phyloP scores from a whole-genome alignment of 176 grass and related monocot genomes.

The Carex cristatella region DNA sequence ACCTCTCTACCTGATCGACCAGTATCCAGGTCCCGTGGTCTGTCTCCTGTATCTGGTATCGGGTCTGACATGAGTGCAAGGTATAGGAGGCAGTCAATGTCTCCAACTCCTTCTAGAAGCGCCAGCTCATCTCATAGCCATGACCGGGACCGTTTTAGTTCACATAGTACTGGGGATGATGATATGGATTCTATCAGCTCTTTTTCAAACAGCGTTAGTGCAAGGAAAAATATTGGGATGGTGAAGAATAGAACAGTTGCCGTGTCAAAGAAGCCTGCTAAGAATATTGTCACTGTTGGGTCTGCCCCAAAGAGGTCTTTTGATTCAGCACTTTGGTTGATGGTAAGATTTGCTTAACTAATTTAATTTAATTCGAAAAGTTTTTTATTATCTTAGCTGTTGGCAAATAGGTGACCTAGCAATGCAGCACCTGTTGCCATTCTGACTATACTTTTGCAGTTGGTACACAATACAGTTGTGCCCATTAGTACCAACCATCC shows the following conservation, averaged over 20 bases:
- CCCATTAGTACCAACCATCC: background rate
- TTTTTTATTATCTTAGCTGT: background rate
- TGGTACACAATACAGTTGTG: background rate
- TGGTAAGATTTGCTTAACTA: constrained; percentile 39
- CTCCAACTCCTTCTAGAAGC: constrained; percentile 78
- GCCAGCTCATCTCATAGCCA: constrained; percentile 60
- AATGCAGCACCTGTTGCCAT: background rate
- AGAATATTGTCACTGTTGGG: constrained; percentile 41
- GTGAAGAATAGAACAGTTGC: constrained; percentile 61
- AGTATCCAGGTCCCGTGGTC: constrained; percentile 55
- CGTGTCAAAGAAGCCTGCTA: constrained; percentile 66
- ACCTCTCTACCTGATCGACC: constrained; percentile 67
- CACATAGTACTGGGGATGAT: constrained; percentile 68
- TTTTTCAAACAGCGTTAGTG: constrained; percentile 35
- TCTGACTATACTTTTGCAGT: background rate
- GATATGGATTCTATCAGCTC: constrained; percentile 72
- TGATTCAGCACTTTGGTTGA: constrained; percentile 80
- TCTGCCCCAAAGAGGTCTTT: constrained; percentile 71
- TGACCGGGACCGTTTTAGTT: constrained; percentile 61
- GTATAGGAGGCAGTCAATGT: constrained; percentile 75
- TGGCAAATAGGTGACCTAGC: background rate
- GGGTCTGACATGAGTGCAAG: constrained; percentile 44
- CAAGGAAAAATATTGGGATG: constrained; percentile 48
- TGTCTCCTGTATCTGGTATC: constrained; percentile 51
- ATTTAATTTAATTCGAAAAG: background rate